phyloP scores from a whole-genome alignment of 306 rosid genomes.

The Macrotyloma uniflorum region DNA sequence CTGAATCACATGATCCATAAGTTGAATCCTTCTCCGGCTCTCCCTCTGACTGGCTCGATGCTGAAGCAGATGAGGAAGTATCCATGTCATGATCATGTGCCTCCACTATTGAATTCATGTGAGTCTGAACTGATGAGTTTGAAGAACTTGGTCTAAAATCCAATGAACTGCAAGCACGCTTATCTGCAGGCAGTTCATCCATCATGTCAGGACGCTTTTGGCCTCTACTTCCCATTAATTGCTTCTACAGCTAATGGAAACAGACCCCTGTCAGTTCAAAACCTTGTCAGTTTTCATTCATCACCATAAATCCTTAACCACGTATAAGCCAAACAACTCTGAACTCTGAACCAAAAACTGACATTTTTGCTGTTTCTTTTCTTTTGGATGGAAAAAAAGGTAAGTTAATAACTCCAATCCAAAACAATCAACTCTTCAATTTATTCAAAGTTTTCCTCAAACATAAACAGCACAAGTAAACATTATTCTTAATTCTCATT shows the following conservation, averaged over 20 bases:
- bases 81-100: conserved; percentile 84
- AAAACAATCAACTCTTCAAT: conserved; percentile 10
- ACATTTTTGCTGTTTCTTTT: not conserved
- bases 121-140: conserved; percentile 66
- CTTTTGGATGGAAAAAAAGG: not conserved
- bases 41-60: conserved; percentile 81
- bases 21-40: conserved; percentile 86
- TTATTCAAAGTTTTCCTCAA: conserved; percentile 22
- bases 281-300: conserved; percentile 31
- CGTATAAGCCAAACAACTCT: not conserved
- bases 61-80: conserved; percentile 88
- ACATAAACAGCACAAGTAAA: not conserved
- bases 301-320: conserved; percentile 28
- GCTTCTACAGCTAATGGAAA: conserved; percentile 38
- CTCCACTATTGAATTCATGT: conserved; percentile 53
- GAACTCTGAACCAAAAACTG: not conserved
- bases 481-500: conserved; percentile 35
- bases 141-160: conserved; percentile 92
- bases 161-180: conserved; percentile 81
- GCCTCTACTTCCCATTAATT: conserved; percentile 84
- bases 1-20: conserved; percentile 93
- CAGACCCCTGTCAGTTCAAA: conserved; percentile 48
- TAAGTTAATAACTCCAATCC: conserved; percentile 37
- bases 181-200: conserved; percentile 91
- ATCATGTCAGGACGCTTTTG: conserved; percentile 84